phyloP scores from a whole-genome alignment of 495 filamentous ascomycete genomes.

The Hypoxylon lienhwacheense region DNA sequence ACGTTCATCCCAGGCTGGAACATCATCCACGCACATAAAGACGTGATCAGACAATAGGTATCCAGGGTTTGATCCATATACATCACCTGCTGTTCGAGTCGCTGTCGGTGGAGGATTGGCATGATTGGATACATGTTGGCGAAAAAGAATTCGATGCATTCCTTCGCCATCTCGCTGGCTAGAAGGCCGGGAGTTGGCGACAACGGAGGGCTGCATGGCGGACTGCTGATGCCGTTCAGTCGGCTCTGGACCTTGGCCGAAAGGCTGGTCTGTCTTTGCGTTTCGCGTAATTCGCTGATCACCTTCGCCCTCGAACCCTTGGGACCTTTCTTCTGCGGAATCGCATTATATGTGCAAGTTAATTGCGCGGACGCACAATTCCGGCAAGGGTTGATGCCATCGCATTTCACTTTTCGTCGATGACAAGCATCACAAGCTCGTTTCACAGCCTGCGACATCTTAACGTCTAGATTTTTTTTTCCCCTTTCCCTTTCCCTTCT shows the following conservation, averaged over 20 bases:
- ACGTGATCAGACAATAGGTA: slow-evolving; percentile 76
- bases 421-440: slow-evolving; percentile 82
- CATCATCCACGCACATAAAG: slow-evolving; percentile 81
- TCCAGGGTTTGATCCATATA: slow-evolving; percentile 67
- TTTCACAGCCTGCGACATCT: slow-evolving; percentile 61
- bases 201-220: slow-evolving; percentile 48
- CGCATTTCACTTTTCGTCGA: slow-evolving; percentile 80
- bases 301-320: slow-evolving; percentile 82
- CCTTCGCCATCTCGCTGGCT: slow-evolving; percentile 61
- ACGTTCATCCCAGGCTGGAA: slow-evolving; percentile 77
- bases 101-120: slow-evolving; percentile 73
- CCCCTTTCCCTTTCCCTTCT: too few relatives aligned
- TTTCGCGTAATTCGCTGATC: slow-evolving; percentile 73
- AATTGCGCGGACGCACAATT: slow-evolving; percentile 70
- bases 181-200: slow-evolving; percentile 60
- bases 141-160: slow-evolving; percentile 83
- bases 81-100: slow-evolving; percentile 64
- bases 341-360: slow-evolving; percentile 77
- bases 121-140: slow-evolving; percentile 79
- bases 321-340: slow-evolving; percentile 83
- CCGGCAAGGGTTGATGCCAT: slow-evolving; percentile 69
- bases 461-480: too few relatives aligned
- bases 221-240: slow-evolving; percentile 47
- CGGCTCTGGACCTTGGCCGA: slow-evolving; percentile 52
- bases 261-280: slow-evolving; percentile 61